Base-by-base conservation (phyloP, 768 basidiomycete species). In the Amyloporia xantha region DNA sequence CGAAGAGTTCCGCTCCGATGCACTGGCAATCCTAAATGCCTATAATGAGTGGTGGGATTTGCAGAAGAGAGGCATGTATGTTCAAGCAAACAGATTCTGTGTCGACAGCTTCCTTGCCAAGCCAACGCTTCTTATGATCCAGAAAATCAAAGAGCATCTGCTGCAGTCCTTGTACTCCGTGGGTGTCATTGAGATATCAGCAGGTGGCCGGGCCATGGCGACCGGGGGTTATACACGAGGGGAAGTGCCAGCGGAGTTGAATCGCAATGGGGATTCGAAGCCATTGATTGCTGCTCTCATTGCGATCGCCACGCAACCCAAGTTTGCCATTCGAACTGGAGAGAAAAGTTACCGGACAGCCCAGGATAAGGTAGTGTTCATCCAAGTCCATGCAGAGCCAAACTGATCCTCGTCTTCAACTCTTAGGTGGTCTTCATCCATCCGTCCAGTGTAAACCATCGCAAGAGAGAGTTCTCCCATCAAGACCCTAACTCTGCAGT, bases 331-430 rank as follows among this genome's bases (percentile, higher is more conserved):
- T 46, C 72, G 86, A 44, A 81, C 78, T 5, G 76, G 81, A 1
- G 83, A 84, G 38, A 81, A 73, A 62, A 74, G 73, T 5, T 78
- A 79, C 51, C 74, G 91, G 38, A 95, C 93, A 2, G 72, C 79
- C 13, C 78, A 81, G 48, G 93, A 96, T 61, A 93, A 88, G 79
- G 93, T 92, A 52, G n/a, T n/a, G n/a, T n/a, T n/a, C n/a, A n/a
- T n/a, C n/a, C n/a, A n/a, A n/a, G n/a, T n/a, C n/a, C n/a, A n/a
- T n/a, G n/a, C n/a, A n/a, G n/a, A n/a, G n/a, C n/a, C n/a, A n/a
- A n/a, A n/a, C n/a, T n/a, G n/a, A n/a, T n/a, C n/a, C n/a, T n/a
- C n/a, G n/a, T n/a, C n/a, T n/a, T n/a, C n/a, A n/a, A n/a, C n/a
- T n/a, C 37, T 26, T 58, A 94, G 92, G 66, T 64, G 17, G 81